A percentile compares a stretch with the other conserved stretches of the same genome.
phyloP scores from a whole-genome alignment of 176 grass and related monocot species.

The Paspalum notatum region DNA sequence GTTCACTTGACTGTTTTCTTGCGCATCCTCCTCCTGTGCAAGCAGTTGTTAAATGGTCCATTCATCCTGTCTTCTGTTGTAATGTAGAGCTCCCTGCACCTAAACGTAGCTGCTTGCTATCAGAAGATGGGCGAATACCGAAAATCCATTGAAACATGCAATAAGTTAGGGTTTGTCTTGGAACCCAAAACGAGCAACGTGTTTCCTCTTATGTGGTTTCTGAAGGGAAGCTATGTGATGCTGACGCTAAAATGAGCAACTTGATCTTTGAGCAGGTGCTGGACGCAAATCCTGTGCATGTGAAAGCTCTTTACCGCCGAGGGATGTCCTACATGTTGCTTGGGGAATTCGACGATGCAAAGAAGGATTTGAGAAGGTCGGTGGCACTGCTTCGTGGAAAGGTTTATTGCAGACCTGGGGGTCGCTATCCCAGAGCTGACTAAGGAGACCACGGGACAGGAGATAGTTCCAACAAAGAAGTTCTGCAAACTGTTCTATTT shows the following conservation, averaged over 20 bases:
- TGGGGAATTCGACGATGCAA: slow-evolving; percentile 92
- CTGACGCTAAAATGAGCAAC: not conserved
- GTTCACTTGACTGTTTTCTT: slow-evolving; percentile 21
- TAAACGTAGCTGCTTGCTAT: slow-evolving; percentile 96
- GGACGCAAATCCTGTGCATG: slow-evolving; percentile 80
- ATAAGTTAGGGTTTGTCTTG: slow-evolving; percentile 63
- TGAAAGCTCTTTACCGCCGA: slow-evolving; percentile 88
- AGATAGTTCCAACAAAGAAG: slow-evolving; percentile 92
- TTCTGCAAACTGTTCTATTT: slow-evolving; percentile 78
- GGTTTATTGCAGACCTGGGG: too few species aligned
- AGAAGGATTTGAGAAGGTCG: slow-evolving; percentile 88
- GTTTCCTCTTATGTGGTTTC: not conserved
- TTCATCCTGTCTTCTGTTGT: slow-evolving; percentile 42
- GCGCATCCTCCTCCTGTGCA: not conserved
- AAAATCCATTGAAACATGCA: slow-evolving; percentile 91
- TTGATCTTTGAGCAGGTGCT: slow-evolving; percentile 61
- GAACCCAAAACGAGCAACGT: not conserved
- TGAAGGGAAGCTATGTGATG: not conserved
- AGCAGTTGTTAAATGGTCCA: slow-evolving; percentile 7
- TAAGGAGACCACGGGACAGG: too few species aligned
- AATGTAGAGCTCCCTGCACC: slow-evolving; percentile 77
- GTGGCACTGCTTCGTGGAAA: too few species aligned
- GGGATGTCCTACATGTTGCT: slow-evolving; percentile 79
- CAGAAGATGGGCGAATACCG: slow-evolving; percentile 85
- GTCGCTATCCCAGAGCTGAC: too few species aligned